Evolutionary conservation across 768 basidiomycete species (phyloP).

Genomic region (Clavulina sp.): DNA sequence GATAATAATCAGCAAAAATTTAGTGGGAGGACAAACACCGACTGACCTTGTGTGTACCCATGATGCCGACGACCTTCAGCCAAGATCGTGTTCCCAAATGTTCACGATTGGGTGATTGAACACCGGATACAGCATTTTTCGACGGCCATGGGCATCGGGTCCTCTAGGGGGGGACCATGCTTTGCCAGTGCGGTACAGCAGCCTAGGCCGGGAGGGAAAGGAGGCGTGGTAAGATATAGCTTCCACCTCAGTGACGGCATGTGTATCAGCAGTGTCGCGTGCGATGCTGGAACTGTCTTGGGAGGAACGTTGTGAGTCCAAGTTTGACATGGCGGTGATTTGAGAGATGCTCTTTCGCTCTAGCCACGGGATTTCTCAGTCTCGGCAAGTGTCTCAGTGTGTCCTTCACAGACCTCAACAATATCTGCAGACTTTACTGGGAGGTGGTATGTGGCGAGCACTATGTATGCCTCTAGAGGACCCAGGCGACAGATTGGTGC

Average conservation of each 20-base stretch:
- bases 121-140: conserved; percentile 15
- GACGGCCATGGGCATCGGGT: conserved; percentile 15
- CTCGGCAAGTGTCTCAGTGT: too few species aligned
- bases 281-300: not conserved
- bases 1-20: conserved; percentile 1
- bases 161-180: conserved; percentile 16
- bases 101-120: conserved; percentile 13
- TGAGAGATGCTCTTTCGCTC: not conserved
- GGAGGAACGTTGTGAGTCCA: not conserved
- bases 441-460: too few species aligned
- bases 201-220: conserved; percentile 16
- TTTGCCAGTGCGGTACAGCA: conserved; percentile 18
- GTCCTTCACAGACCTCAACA: too few species aligned
- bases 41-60: conserved; percentile 2
- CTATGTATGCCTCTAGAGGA: too few species aligned
- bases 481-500: too few species aligned
- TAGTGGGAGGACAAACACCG: not conserved
- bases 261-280: not conserved
- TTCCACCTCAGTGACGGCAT: conserved; percentile 12
- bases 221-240: conserved; percentile 16
- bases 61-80: conserved; percentile 7
- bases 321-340: not conserved
- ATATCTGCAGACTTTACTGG: too few species aligned
- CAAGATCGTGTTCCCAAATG: conserved; percentile 12
- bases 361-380: too few species aligned